These are phyloP conservation scores for Neltuma alba DNA, from an alignment of 306 rosid genomes.

Conservation along the genomic window DNA sequence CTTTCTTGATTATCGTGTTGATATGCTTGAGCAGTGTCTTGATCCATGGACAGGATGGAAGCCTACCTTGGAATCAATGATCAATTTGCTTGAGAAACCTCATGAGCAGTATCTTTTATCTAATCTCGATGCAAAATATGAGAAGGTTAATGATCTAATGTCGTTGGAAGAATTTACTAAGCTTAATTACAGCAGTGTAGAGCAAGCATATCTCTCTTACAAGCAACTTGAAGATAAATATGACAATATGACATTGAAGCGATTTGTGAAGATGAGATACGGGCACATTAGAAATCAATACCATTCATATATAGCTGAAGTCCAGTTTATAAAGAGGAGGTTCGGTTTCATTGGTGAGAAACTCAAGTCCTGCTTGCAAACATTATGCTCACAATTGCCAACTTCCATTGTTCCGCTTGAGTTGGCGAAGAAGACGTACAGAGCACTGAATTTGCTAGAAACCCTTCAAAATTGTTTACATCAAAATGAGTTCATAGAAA, in stretches of 20 bases:
- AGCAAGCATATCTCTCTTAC: constrained; percentile 1
- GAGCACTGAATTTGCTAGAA: constrained; percentile 28
- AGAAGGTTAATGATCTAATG: not conserved
- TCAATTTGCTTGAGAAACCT: constrained; percentile 31
- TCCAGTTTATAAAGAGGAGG: constrained; percentile 37
- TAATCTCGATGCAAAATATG: not conserved
- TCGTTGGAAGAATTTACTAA: constrained; percentile 40
- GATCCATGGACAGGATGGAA: constrained; percentile 27
- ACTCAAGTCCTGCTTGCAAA: constrained; percentile 26
- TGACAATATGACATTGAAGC: constrained; percentile 33
- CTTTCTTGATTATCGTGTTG: constrained; percentile 35
- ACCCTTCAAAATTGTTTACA: constrained; percentile 23
- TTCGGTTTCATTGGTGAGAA: constrained; percentile 15
- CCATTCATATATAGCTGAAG: constrained; percentile 26
- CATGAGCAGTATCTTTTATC: constrained; percentile 7
- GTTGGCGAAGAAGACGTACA: constrained; percentile 25
- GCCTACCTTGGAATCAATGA: constrained; percentile 27
- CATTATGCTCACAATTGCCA: constrained; percentile 54
- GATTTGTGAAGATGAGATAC: constrained; percentile 33
- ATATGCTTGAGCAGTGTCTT: constrained; percentile 7
- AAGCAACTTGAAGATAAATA: not conserved
- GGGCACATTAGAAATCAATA: constrained; percentile 5
- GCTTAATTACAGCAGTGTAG: not conserved
- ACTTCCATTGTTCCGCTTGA: constrained; percentile 41
- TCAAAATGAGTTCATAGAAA: not conserved